Base-by-base conservation (phyloP, 1,284 basidiomycete species). In the Puccinia hordei region DNA sequence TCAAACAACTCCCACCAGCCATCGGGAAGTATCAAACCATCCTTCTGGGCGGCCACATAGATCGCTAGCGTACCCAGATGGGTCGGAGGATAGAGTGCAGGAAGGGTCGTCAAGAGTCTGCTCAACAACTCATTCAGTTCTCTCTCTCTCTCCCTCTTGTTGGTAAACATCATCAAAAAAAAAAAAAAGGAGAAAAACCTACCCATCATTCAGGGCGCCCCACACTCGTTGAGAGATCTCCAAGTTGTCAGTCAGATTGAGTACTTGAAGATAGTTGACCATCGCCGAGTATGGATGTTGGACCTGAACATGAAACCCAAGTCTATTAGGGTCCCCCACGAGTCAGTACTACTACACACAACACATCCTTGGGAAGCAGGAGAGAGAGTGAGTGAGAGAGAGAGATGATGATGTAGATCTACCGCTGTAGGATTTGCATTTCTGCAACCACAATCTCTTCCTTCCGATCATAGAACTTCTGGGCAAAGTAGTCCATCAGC, bases 401-500 rank as follows among this genome's bases (percentile, higher is more conserved):
- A 41, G 6, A 41, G 12, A 4, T 6, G 38, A 4, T 41, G 12
- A 4, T 41, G 38, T 12, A 4, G 27, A 35, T 1, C 17, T 30
- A 89, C 51, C 95, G 90, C 87, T 99, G 99, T 82, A 99, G 89
- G 24, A 99, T 90, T 85, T 99, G 97, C 93, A 99, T 98, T 87
- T 99, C 97, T 0, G 92, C 91, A 19, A 97, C 91, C 30, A 98
- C 93, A 65, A 98, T 87, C 5, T 92, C 91, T 83, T 96, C 94
- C 84, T 94, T 95, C 83, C 92, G 87, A 82, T 94, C 92, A 86
- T 95, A 94, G 83, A 94, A 96, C 0, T 89, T 89, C 81, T 89
- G 88, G 10, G 91, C 90, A 84, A 93, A 94, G 86, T 94, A 95
- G 27, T 91, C 90, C 91, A 93, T 93, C 3, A 93, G 91, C 6